Base-by-base conservation (phyloP, 345 rosid species). In the Trapa incisa region DNA sequence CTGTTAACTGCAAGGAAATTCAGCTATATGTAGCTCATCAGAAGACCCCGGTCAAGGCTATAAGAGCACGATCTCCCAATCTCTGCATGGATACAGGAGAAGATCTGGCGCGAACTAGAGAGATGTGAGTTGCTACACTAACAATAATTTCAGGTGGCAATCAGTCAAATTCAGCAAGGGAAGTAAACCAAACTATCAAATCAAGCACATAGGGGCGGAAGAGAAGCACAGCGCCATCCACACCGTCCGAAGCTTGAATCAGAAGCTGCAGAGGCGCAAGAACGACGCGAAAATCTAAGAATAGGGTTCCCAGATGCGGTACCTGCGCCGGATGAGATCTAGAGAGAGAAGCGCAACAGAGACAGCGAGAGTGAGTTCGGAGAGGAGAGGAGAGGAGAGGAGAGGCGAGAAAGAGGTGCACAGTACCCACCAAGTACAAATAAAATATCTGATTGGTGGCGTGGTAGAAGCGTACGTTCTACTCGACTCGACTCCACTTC, bases 271-370 rank as follows among this genome's bases (percentile, higher is more conserved):
- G 37, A 32, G 16, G 38, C 5, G 33, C 63, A 58, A 35, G 43
- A 43, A 65, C 37, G 22, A 65, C 37, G 37, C 52, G 53, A 43
- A n/a, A 53, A 65, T 65, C 37, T 9, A 64, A 47, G 22, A 33
- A 43, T 45, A 45, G 47, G 42, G 47, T 37, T 37, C 56, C 39
- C 47, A 33, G 66, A 32, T n/a, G 9, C 52, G 67, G 36, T 54
- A 56, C 63, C 70, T 67, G 62, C 29, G 33, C 32, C 63, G 16
- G 63, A 58, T 58, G 11, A 35, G 63, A 58, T 58, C 63, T 10
- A 37, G 63, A 35, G 38, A 6, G 63, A 11, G 63, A 11, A 9
- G 6, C 37, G 6, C 37, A 11, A 13, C 0, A 33, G 63, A 35
- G 29, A 22, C 29, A 22, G 29, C 8, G 38, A 35, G 63, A 32